Evolutionary conservation across 192 early-diverging fungal genomes (phyloP), one percentile per base, ranked within the genome.

Genomic region (Rhizophagus clarus): DNA sequence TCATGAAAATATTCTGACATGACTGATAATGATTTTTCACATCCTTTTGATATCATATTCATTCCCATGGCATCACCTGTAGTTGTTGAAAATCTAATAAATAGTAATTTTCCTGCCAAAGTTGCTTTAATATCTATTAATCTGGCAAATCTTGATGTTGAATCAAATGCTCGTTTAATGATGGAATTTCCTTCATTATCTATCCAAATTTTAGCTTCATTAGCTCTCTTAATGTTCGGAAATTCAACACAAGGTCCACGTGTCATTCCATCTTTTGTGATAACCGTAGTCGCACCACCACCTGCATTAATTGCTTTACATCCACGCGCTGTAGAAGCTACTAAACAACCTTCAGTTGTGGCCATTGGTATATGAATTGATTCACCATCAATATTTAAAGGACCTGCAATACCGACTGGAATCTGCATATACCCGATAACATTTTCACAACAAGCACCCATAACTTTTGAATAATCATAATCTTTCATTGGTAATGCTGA

Each of bases 31-130:
- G 96, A 88, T 84, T 92, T 90, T 87, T 98, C 97, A 77, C 94
- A 95, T 37, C 96, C 95, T 83, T 97, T 97, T 28, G 96, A 97
- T 62, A 97, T 97, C 96, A 98, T 97, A 84, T 97, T 97, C 96
- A 97, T 97, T 29, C 96, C 97, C 97, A 98, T 98, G 6, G 97
- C 97, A 85, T 98, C 97, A 70, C 97, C 97, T 1, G 97, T 98
- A 0, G 92, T 88, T 2, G 96, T 96, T 0, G 93, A 87, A 87
- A 98, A 98, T 29, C 97, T 93, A 75, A 98, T 92, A 70, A 88
- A 98, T 1, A 96, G 86, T 60, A 97, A 84, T 32, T 91, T 88
- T 11, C 97, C 97, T 45, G 95, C 94, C 17, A 97, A 68, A 10
- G 93, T 91, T 15, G 94, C 86, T 88, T 98, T 97, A 56, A 98